Base-by-base conservation (phyloP, 1,139 yeast species). In the Yamadazyma atlantica region DNA sequence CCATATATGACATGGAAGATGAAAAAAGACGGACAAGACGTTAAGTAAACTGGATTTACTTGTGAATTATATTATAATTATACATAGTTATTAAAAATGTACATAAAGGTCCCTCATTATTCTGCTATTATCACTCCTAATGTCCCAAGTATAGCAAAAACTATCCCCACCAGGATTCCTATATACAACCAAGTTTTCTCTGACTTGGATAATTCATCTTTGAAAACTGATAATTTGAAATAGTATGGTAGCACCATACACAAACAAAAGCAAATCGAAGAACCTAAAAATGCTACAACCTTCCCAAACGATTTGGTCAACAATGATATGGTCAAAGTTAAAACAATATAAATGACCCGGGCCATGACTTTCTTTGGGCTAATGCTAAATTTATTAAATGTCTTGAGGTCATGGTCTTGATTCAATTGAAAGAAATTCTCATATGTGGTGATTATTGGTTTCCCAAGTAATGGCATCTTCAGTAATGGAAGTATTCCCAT, bases 261-360 rank as follows among this genome's bases (percentile, higher is more conserved):
- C 32, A 89, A 82, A 1, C 83, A 73, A 55, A 85, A 85, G 51
- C 96, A 87, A 36, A 90, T 68, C 2, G 89, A 80, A 26, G 92
- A 78, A 3, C 97, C 97, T 49, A 87, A 66, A 37, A 89, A 78
- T 7, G 96, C 87, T 60, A 90, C 82, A 40, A 89, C 75, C 52
- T 80, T 80, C 43, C 94, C 96, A 60, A 89, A 90, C 24, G 82
- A 80, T 4, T 87, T 86, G 51, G 86, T 76, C 3, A 78, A 40
- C 24, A 85, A 67, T 1, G 95, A 77, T 23, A 84, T 54, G n/a
- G 67, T 51, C 3, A 62, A 34, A 2, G 51, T 28, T 41, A 58
- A 49, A 34, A 55, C 53, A 3, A 55, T 40, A 34, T 49, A 54
- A 6, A 52, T 9, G 9, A 64, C 72, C 14, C 73, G 61, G 38